Percentiles rank a stretch among this genome's conserved stretches.
phyloP scores from a whole-genome alignment of 2,329 filamentous ascomycete species.

The Sarocladium kiliense region DNA sequence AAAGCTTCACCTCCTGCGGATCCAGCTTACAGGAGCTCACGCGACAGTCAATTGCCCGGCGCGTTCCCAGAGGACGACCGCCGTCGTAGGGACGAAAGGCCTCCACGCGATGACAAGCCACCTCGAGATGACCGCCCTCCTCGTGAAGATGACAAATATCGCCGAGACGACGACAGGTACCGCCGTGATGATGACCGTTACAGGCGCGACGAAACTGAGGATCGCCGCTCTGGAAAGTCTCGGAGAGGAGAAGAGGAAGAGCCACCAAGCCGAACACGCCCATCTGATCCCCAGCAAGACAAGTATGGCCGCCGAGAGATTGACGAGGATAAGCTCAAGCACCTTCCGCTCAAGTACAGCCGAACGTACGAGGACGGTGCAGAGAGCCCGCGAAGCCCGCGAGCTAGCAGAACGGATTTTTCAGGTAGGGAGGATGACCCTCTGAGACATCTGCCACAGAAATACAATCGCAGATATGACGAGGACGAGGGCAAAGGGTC shows the following conservation, averaged over 20 bases:
- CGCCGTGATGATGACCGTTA: constrained; percentile 12
- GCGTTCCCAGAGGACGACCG: constrained; percentile 23
- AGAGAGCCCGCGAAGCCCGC: constrained; percentile 9
- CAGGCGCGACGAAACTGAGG: constrained; percentile 19
- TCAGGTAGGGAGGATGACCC: constrained; percentile 17
- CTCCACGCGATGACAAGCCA: background rate
- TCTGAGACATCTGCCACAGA: constrained; percentile 33
- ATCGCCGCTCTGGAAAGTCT: constrained; percentile 15
- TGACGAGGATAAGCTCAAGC: constrained; percentile 35
- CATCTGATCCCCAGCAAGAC: constrained; percentile 15
- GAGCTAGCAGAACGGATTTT: background rate
- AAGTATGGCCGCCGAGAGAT: constrained; percentile 16
- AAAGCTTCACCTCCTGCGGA: constrained; percentile 28
- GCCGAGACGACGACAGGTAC: constrained; percentile 6
- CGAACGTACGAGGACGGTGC: constrained; percentile 25
- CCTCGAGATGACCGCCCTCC: constrained; percentile 3
- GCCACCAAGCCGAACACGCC: constrained; percentile 11
- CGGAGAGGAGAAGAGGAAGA: constrained; percentile 16
- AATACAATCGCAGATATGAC: constrained; percentile 32
- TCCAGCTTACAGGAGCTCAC: constrained; percentile 31
- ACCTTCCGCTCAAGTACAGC: constrained; percentile 44
- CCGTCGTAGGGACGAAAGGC: background rate
- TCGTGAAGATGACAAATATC: background rate
- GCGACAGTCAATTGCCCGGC: constrained; percentile 28
- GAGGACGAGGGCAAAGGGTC: constrained; percentile 15